Evolutionary conservation across 2,329 filamentous ascomycete species (phyloP).

Genomic region (Ascochyta koolunga): DNA sequence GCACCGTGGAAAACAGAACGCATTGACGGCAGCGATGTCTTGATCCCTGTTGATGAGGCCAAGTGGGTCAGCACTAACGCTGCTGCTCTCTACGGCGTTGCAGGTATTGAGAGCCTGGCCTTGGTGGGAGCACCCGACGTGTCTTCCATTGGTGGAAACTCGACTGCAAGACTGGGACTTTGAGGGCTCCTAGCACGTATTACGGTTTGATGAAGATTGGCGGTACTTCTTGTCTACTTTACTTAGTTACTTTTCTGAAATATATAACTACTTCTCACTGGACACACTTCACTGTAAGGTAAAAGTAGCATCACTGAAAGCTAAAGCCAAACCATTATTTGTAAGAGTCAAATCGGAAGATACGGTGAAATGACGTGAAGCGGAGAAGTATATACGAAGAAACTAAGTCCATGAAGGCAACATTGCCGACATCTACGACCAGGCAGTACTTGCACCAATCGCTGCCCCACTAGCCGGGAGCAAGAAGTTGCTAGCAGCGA

Average conservation of each 20-base stretch:
- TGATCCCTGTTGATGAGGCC: conserved; percentile 61
- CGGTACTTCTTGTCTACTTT: too few species aligned
- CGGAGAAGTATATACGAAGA: background rate
- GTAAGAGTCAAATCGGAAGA: too few species aligned
- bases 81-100: conserved; percentile 62
- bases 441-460: conserved; percentile 50
- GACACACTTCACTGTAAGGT: too few species aligned
- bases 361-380: too few species aligned
- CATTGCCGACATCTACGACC: conserved; percentile 6
- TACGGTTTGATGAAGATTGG: background rate
- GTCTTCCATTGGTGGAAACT: conserved; percentile 20
- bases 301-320: too few species aligned
- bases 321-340: too few species aligned
- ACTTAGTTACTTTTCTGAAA: too few species aligned
- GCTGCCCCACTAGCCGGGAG: conserved; percentile 46
- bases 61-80: conserved; percentile 65
- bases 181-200: background rate
- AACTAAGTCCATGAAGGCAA: background rate
- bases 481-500: conserved; percentile 52
- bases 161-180: background rate
- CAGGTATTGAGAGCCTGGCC: conserved; percentile 63
- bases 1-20: conserved; percentile 52
- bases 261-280: too few species aligned
- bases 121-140: conserved; percentile 35
- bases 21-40: conserved; percentile 53